phyloP scores from a whole-genome alignment of 2,329 filamentous ascomycete genomes.

The Penicillium corylophilum region DNA sequence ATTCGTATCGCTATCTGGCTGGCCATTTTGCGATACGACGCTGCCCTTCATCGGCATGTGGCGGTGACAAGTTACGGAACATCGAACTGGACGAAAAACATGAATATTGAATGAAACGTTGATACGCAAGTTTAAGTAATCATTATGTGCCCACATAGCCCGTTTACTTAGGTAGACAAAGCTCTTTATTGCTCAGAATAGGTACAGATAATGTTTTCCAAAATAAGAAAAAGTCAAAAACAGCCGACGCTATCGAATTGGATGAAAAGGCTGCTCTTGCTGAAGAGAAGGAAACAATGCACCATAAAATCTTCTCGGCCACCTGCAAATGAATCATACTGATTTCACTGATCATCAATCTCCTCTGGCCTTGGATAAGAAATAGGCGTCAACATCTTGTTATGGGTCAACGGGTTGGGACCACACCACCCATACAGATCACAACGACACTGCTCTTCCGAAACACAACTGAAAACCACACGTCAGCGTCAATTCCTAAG shows the following conservation, averaged over 20 bases:
- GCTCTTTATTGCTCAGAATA: not conserved
- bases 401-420: constrained; percentile 3
- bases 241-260: not conserved
- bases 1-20: not conserved
- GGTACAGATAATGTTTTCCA: not conserved
- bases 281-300: not conserved
- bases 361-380: not conserved
- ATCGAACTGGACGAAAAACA: not conserved
- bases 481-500: not conserved
- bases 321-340: not conserved
- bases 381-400: not conserved
- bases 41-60: not conserved
- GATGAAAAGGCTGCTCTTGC: not conserved
- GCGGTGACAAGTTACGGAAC: not conserved
- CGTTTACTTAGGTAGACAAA: not conserved
- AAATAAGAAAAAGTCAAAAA: not conserved
- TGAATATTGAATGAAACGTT: not conserved
- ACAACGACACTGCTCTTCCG: constrained; percentile 13
- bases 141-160: not conserved
- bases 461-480: constrained; percentile 4
- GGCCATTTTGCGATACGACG: not conserved
- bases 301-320: not conserved
- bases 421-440: constrained; percentile 19
- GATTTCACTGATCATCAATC: not conserved
- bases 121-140: not conserved